phyloP scores from a whole-genome alignment of 225 moss, liverwort and hornwort species.

The Neckera pumila region DNA sequence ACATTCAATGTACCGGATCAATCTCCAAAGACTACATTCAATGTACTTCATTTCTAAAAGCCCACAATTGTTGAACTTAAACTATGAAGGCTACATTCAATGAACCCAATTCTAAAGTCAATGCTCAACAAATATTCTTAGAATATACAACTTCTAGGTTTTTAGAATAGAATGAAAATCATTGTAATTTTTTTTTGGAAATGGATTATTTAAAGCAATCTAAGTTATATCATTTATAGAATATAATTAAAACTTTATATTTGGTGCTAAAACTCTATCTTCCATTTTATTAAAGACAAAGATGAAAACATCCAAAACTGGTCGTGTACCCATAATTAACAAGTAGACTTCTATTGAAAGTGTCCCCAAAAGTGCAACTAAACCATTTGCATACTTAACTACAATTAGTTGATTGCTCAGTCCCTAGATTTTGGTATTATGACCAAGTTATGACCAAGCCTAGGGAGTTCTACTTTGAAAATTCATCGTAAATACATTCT shows the following conservation, averaged over 20 bases:
- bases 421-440: too few species aligned
- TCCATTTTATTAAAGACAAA: not conserved
- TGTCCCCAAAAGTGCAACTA: too few species aligned
- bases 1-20: not conserved
- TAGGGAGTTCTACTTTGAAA: not conserved
- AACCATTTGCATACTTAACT: fast-evolving
- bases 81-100: not conserved
- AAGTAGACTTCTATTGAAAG: not conserved
- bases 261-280: too few species aligned
- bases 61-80: not conserved
- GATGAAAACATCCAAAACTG: not conserved
- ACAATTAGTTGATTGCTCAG: not conserved
- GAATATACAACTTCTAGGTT: not conserved
- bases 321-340: fast-evolving
- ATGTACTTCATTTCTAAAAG: not conserved
- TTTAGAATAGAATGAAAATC: not conserved
- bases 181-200: not conserved
- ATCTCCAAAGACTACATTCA: not conserved
- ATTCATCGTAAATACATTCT: not conserved
- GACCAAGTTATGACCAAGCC: too few species aligned
- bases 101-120: not conserved
- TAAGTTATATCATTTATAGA: not conserved
- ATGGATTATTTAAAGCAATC: not conserved
- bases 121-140: fast-evolving
- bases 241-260: not conserved